Evolutionary conservation across 2,329 filamentous ascomycete species (phyloP).

Genomic region (Hortaea werneckii): DNA sequence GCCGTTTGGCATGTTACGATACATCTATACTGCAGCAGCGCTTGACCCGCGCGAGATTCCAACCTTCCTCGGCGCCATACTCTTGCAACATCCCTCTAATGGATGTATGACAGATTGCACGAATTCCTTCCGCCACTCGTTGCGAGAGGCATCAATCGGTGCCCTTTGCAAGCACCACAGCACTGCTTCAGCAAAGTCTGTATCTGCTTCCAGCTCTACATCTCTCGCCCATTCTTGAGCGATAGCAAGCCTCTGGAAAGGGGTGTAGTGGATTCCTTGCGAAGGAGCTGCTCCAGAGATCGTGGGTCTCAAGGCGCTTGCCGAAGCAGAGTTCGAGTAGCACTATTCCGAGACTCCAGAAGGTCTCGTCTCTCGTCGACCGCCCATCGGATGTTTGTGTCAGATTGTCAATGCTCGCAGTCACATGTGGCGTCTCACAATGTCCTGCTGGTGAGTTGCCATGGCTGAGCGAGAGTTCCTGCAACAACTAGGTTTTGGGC

Average conservation of each 20-base stretch:
- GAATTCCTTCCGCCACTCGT: neutral
- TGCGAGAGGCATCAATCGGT: no score
- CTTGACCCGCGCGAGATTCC: no score
- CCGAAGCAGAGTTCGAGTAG: neutral
- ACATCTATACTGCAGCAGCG: no score
- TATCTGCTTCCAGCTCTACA: neutral
- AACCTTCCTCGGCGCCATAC: neutral
- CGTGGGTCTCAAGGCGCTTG: neutral
- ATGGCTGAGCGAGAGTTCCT: no score
- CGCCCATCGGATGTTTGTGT: no score
- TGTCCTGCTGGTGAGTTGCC: no score
- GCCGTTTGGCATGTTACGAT: no score
- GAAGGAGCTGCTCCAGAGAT: neutral
- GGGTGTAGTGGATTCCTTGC: no score
- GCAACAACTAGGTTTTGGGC: no score
- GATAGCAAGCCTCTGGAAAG: neutral
- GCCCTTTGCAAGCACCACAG: neutral
- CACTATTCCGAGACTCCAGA: no score
- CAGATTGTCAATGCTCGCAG: no score
- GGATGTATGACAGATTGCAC: neutral
- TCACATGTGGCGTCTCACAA: neutral
- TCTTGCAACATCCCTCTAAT: neutral
- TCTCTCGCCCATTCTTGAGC: neutral
- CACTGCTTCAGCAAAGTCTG: neutral
- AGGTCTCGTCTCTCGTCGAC: no score